Evolutionary conservation across 2,329 filamentous ascomycete species (phyloP).

Genomic region (Cytospora piceicola): DNA sequence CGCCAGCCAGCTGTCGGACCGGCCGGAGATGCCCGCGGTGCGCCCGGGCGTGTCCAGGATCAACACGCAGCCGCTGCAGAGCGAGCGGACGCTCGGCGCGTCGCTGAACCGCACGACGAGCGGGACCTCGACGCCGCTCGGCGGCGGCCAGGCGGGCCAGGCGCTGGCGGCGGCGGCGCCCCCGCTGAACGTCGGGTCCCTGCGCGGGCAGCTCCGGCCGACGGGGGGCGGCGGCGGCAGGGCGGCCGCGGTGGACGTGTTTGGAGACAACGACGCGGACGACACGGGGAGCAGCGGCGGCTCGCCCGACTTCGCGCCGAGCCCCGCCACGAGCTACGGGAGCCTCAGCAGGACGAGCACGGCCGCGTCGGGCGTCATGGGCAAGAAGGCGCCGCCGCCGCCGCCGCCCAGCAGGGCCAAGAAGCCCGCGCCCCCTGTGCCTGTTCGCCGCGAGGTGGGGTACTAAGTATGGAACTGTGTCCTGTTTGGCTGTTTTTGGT

Average conservation of each 20-base stretch:
- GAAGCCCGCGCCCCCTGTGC: slow-evolving; percentile 60
- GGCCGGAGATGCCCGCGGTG: slow-evolving; percentile 33
- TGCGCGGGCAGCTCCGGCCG: slow-evolving; percentile 51
- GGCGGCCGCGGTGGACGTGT: slow-evolving; percentile 49
- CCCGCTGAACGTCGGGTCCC: slow-evolving; percentile 39
- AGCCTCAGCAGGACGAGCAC: slow-evolving; percentile 55
- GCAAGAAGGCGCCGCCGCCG: slow-evolving; percentile 48
- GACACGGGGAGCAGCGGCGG: slow-evolving; percentile 55
- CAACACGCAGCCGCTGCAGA: slow-evolving; percentile 48
- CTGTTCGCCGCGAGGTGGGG: slow-evolving; percentile 42
- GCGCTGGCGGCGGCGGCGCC: no score
- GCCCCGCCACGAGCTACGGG: slow-evolving; percentile 60
- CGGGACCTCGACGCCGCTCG: slow-evolving; percentile 28
- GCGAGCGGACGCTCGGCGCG: slow-evolving; percentile 24
- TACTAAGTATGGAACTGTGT: slow-evolving; percentile 32
- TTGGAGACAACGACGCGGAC: slow-evolving; percentile 52
- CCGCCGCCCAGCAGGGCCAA: slow-evolving; percentile 53
- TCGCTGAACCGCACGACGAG: slow-evolving; percentile 28
- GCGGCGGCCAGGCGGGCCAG: slow-evolving; percentile 3
- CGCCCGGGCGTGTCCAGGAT: slow-evolving; percentile 45
- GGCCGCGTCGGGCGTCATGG: slow-evolving; percentile 34
- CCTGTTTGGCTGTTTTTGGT: no score
- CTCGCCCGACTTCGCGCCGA: slow-evolving; percentile 55
- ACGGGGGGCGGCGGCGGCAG: slow-evolving; percentile 43
- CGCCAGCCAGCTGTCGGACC: slow-evolving; percentile 33